Conservation (phyloP, 108 stramenopile genomes). For the Thalassiosira profunda region DNA sequence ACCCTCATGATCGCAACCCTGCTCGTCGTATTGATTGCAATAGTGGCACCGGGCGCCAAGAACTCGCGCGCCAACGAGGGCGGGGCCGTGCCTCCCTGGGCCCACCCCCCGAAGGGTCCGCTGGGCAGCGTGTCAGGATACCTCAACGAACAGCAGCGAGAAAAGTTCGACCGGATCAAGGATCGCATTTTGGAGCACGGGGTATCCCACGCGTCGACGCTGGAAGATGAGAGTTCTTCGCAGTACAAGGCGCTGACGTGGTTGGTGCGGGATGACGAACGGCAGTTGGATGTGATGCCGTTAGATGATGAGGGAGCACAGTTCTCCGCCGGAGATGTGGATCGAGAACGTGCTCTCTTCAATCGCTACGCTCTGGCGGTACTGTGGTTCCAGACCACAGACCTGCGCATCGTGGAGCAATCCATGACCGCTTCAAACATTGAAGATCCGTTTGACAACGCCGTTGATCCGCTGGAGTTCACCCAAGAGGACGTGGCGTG, state of each 20-base stretch:
- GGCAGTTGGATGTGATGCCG: conserved; percentile 26
- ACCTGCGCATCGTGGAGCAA: conserved; percentile 16
- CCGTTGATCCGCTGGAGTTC: no score
- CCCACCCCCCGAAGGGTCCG: background rate
- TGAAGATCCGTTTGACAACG: conserved; percentile 4
- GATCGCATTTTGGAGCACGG: conserved; percentile 44
- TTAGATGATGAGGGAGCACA: conserved; percentile 15
- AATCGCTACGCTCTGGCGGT: conserved; percentile 44
- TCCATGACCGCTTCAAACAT: conserved; percentile 7
- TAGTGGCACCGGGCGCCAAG: background rate
- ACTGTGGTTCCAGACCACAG: conserved; percentile 40
- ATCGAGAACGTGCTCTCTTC: conserved; percentile 22
- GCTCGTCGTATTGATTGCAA: no score
- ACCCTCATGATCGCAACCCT: background rate
- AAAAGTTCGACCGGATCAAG: conserved; percentile 45
- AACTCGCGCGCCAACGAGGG: background rate
- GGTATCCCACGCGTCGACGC: conserved; percentile 31
- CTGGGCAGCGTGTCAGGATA: no score
- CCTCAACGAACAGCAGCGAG: no score
- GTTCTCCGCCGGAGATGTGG: conserved; percentile 18
- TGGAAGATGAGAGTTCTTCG: conserved; percentile 20
- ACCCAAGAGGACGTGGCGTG: conserved; percentile 18
- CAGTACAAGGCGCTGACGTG: conserved; percentile 50
- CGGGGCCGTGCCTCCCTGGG: background rate
- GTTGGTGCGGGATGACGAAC: conserved; percentile 36